These are phyloP conservation scores for Yamadazyma scolyti DNA, from an alignment of 805 yeast genomes.

Conservation along the genomic window DNA sequence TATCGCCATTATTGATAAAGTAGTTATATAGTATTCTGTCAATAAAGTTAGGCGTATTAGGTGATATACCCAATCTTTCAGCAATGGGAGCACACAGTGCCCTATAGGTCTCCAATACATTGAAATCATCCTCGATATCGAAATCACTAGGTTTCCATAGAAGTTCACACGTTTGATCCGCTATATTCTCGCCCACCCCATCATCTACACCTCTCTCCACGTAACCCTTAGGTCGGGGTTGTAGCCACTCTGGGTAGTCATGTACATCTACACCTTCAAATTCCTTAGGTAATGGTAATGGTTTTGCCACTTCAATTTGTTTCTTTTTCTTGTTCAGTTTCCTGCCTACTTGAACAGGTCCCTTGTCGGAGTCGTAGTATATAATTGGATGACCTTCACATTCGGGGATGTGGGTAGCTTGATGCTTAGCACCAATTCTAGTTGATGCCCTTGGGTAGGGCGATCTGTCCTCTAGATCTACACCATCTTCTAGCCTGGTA, in stretches of 20 bases:
- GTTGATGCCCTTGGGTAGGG: constrained; percentile 81
- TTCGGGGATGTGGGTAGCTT: constrained; percentile 60
- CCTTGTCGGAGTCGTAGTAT: constrained; percentile 50
- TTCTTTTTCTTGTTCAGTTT: constrained; percentile 12
- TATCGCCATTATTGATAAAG: constrained; percentile 50
- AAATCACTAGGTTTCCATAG: constrained; percentile 57
- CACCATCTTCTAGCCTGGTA: constrained; percentile 68
- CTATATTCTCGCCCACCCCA: constrained; percentile 43
- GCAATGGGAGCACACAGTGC: constrained; percentile 57
- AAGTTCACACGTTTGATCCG: constrained; percentile 50
- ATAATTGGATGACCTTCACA: constrained; percentile 53
- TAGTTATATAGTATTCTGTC: constrained; percentile 65
- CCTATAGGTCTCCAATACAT: constrained; percentile 51
- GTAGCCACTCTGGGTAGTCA: constrained; percentile 71
- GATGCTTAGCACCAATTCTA: constrained; percentile 70
- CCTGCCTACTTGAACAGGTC: constrained; percentile 6
- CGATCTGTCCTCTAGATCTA: constrained; percentile 67
- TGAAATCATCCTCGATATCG: constrained; percentile 23
- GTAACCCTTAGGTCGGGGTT: constrained; percentile 75
- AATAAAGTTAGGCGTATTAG: constrained; percentile 75
- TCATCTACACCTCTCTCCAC: constrained; percentile 79
- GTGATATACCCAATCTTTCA: constrained; percentile 45
- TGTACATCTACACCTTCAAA: constrained; percentile 35
- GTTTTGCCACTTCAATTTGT: constrained; percentile 17
- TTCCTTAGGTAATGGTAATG: constrained; percentile 46